Base-by-base conservation (phyloP, 2,329 filamentous ascomycete genomes). In the Beauveria rudraprayagi region DNA sequence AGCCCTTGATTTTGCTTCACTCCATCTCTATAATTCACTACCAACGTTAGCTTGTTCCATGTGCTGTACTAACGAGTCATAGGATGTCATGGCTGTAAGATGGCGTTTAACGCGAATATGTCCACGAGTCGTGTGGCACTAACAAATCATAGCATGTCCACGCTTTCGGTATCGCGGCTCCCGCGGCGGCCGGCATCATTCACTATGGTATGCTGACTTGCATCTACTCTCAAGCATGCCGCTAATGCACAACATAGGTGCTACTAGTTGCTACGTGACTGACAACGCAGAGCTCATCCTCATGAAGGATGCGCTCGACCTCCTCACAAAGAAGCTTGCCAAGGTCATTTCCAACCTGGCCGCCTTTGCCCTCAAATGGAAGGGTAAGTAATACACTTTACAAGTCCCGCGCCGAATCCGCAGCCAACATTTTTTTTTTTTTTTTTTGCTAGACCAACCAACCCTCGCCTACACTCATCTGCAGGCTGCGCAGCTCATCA, bases 281-380 rank as follows among this genome's bases (percentile, higher is more conserved):
- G 90, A 92, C 69, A 91, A 92, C 65, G 81, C 87, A 2, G 90
- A 93, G 67, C 76, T 93, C 41, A 91, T 95, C 65, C 84, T 95
- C 68, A 82, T 73, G 62, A 67, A 67, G 5, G 69, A 76, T 37
- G 91, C 84, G 6, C 77, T 96, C 61, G 84, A 93, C 66, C 76
- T 96, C n/a, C 72, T 96, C 7, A 90, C 91, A 57, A 90, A 86
- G 67, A 92, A 92, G 73, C 80, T 96, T 30, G 79, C 83, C 26
- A 72, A 80, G 37, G 56, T 59, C 47, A 59, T 59, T 14, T 59
- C 56, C 56, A 59, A 59, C 56, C 37, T 59, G 10, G 30, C 47
- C 37, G 34, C 34, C n/a, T 94, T 96, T 71, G 88, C 91, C 5
- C 71, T 87, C 63, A 71, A 92, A 70, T 87, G 87, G 79, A 91